Base-by-base conservation (phyloP, 2,329 filamentous ascomycete species). In the Mariannaea elegans region DNA sequence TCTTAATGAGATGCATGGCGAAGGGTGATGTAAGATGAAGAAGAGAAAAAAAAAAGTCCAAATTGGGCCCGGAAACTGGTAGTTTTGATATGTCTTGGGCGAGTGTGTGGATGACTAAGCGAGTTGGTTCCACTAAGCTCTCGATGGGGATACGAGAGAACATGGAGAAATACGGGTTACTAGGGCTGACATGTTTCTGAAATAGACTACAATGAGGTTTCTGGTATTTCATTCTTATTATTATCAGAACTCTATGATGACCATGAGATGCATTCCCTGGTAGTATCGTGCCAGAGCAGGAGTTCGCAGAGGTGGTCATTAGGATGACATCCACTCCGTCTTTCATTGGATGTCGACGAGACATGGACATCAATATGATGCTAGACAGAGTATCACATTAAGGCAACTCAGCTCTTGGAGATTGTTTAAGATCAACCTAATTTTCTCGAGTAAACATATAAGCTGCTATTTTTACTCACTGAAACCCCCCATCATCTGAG, bases 21-120 rank as follows among this genome's bases (percentile, higher is more conserved):
- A 76, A 77, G 74, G 64, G 62, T 47, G 75, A 82, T 39, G 80
- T 85, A 81, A 81, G 77, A 78, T 72, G 72, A 75, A 75, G 74
- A 73, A 75, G 70, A 70, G 60, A 65, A 62, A 55, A 52, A 62
- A 64, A 49, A 27, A 34, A 9, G 12, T 10, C 27, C 27, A 10
- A 27, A 60, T 55, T 56, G 59, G 56, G 19, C 59, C 56, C 42
- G 44, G 34, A 8, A 36, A 12, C 24, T n/a, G 58, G 42, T 56
- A 56, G 64, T 68, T 66, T 61, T 56, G 23, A 50, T 5, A 19
- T 16, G n/a, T 5, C 13, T 5, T 5, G n/a, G 16, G 21, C 31
- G 18, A 16, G 9, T 27, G 9, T 9, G 9, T 27, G 2, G 31
- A 66, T 71, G 63, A 71, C 69, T 71, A 65, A 71, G 67, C 66